Evolutionary conservation across 2,329 filamentous ascomycete species (phyloP).

Genomic region (Camillea tinctor): DNA sequence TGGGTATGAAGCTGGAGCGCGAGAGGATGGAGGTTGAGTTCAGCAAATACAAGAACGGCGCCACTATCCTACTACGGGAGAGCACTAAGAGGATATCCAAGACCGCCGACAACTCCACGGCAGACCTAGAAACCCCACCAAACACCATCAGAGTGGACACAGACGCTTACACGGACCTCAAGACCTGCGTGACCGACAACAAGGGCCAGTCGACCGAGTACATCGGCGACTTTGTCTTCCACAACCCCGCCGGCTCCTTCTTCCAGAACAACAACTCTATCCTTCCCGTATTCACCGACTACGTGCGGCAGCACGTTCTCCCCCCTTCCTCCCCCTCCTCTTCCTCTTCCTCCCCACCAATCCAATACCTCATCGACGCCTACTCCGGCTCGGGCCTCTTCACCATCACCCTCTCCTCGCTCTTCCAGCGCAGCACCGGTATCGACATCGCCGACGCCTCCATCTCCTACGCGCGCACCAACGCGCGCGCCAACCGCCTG

Average conservation of each 20-base stretch:
- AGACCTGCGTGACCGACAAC: constrained; percentile 84
- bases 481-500: constrained; percentile 76
- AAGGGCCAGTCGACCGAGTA: constrained; percentile 85
- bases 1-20: constrained; percentile 78
- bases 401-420: constrained; percentile 83
- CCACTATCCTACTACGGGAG: constrained; percentile 86
- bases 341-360: constrained; percentile 38
- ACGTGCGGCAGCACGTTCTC: constrained; percentile 78
- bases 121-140: constrained; percentile 29
- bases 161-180: constrained; percentile 69
- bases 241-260: constrained; percentile 89
- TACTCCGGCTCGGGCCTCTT: constrained; percentile 98
- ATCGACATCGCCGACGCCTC: constrained; percentile 84
- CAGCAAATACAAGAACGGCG: constrained; percentile 72
- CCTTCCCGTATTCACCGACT: constrained; percentile 79
- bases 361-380: constrained; percentile 92
- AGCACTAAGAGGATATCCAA: constrained; percentile 69
- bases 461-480: constrained; percentile 75
- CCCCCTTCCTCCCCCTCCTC: constrained; percentile 42
- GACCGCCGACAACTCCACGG: constrained; percentile 23
- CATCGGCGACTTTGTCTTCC: constrained; percentile 79
- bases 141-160: constrained; percentile 52
- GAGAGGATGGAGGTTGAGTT: constrained; percentile 70
- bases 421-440: constrained; percentile 82
- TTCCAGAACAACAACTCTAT: constrained; percentile 99